phyloP scores from a whole-genome alignment of 176 grass and related monocot genomes.

The Cenchrus purpureus region DNA sequence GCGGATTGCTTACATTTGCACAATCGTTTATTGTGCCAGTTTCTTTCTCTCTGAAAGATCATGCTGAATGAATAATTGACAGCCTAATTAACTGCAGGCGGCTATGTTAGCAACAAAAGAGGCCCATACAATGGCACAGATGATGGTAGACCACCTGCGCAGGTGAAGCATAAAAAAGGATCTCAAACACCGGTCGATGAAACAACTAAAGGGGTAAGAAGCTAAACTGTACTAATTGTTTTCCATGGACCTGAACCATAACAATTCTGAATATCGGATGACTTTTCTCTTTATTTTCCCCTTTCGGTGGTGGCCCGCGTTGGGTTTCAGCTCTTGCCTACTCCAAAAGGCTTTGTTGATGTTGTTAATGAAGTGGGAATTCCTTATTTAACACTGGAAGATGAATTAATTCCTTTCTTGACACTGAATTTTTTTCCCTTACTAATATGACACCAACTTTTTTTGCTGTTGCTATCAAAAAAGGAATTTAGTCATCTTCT shows the following conservation, averaged over 20 bases:
- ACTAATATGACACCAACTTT: too few relatives aligned
- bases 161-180: slow-evolving; percentile 48
- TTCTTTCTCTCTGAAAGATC: slow-evolving; percentile 12
- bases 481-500: too few relatives aligned
- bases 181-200: slow-evolving; percentile 26
- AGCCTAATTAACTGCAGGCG: slow-evolving; percentile 40
- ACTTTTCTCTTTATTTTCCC: not conserved
- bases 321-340: not conserved
- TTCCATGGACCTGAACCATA: not conserved
- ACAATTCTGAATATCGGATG: not conserved
- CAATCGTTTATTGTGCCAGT: slow-evolving; percentile 10
- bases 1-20: slow-evolving; percentile 25
- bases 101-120: slow-evolving; percentile 42
- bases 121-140: slow-evolving; percentile 37
- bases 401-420: too few relatives aligned
- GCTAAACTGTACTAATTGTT: not conserved
- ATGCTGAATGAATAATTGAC: slow-evolving; percentile 40
- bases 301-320: not conserved
- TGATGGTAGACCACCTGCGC: slow-evolving; percentile 41
- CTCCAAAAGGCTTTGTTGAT: not conserved
- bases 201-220: slow-evolving; percentile 56
- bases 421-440: too few relatives aligned
- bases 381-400: too few relatives aligned
- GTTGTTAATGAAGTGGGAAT: not conserved
- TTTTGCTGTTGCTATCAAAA: too few relatives aligned